Base-by-base conservation (phyloP, 1,284 basidiomycete genomes). In the Ceratobasidium sp. region DNA sequence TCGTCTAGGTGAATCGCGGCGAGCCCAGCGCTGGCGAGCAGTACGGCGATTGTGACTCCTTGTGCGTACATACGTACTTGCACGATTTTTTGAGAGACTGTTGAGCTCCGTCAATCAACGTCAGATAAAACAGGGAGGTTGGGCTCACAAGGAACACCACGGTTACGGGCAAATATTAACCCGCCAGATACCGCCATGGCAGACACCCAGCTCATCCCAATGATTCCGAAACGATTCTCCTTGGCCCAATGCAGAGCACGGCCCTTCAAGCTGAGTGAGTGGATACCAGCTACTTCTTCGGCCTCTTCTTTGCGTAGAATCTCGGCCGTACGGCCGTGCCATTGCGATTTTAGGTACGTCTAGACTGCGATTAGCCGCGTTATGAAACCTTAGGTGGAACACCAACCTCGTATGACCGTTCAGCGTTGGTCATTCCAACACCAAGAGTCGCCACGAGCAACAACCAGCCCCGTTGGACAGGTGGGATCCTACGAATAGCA, bases 11-110 rank as follows among this genome's bases (percentile, higher is more conserved):
- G 72, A 33, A 75, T 75, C 20, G 72, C 72, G 4, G 72, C 58
- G 18, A 75, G 72, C 26, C 72, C 72, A n/a, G 72, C 72, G 26
- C 72, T 75, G 13, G 72, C 72, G 15, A 75, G 72, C 4, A 75
- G 61, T 12, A 75, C 72, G 49, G 72, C 72, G 39, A 75, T 75
- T 20, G 72, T 75, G 9, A 64, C 72, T 13, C 72, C 72, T 75
- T 75, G 72, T 39, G 72, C 72, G 60, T 75, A 75, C 72, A 75
- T 75, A 64, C 72, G 72, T n/a, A 75, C 72, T 55, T 75, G 72
- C 26, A 75, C 72, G 26, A 75, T 75, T 33, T 75, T 75, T 63
- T 75, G 72, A 18, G 72, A 64, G 72, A 75, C 72, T 75, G 20
- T 28, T n/a, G 10, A 23, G 15, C n/a, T 20, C 3, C 7, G 15